Percentiles rank a stretch among this genome's conserved stretches.
Conservation (phyloP, 768 basidiomycete species). For the Ramaria sp. region DNA sequence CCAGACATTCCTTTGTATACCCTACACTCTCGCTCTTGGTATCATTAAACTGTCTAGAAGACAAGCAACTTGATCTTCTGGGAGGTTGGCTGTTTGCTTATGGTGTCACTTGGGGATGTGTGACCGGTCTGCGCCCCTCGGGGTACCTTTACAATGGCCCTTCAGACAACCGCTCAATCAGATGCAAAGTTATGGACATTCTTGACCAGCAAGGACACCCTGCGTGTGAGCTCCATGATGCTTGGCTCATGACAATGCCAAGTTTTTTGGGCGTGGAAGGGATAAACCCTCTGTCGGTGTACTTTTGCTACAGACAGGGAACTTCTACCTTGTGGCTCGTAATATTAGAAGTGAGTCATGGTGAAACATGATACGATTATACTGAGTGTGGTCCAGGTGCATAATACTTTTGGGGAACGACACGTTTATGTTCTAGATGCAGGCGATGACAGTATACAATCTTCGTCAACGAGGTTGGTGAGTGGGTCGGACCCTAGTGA, state of each 20-base stretch:
- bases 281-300: conserved; percentile 61
- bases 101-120: conserved; percentile 31
- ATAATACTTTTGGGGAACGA: conserved; percentile 67
- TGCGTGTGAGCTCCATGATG: conserved; percentile 28
- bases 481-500: too few species aligned
- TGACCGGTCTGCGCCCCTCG: conserved; percentile 36
- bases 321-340: conserved; percentile 26
- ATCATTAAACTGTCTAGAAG: conserved; percentile 46
- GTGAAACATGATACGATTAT: neutral
- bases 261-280: conserved; percentile 55
- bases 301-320: conserved; percentile 43
- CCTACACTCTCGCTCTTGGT: conserved; percentile 44
- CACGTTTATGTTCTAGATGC: conserved; percentile 47
- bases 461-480: neutral
- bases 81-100: conserved; percentile 46
- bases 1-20: conserved; percentile 50
- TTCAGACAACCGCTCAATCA: conserved; percentile 20
- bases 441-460: conserved; percentile 32
- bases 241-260: conserved; percentile 72
- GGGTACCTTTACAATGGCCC: conserved; percentile 31
- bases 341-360: conserved; percentile 44
- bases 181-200: conserved; percentile 29
- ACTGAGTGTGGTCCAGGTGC: conserved; percentile 29
- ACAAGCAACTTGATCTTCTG: conserved; percentile 32
- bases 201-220: conserved; percentile 23